phyloP scores from a whole-genome alignment of 1,284 basidiomycete species.

The Irpex lacteus region DNA sequence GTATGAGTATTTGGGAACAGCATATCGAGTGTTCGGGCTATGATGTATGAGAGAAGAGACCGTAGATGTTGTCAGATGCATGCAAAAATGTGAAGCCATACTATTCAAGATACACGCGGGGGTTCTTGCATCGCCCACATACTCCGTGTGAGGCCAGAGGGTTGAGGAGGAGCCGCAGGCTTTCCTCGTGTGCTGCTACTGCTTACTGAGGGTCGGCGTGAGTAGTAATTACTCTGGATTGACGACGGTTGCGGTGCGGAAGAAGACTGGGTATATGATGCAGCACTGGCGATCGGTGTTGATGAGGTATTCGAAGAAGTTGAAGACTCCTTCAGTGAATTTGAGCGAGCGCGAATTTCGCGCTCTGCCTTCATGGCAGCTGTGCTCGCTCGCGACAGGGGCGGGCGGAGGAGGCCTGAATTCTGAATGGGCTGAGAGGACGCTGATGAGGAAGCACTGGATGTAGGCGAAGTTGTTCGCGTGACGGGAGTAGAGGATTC shows the following conservation, averaged over 20 bases:
- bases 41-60: background rate
- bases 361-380: slow-evolving; percentile 22
- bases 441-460: slow-evolving; percentile 13
- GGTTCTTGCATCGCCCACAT: slow-evolving; percentile 14
- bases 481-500: slow-evolving; percentile 9
- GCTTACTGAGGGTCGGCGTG: slow-evolving; percentile 13
- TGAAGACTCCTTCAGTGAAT: slow-evolving; percentile 9
- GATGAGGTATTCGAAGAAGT: slow-evolving; percentile 5
- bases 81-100: background rate
- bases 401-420: slow-evolving; percentile 12
- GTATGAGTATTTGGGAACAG: background rate
- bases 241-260: background rate
- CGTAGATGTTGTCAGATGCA: background rate
- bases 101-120: slow-evolving; percentile 5
- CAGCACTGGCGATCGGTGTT: background rate
- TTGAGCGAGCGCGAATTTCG: slow-evolving; percentile 16
- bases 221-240: slow-evolving; percentile 7
- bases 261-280: background rate
- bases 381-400: slow-evolving; percentile 21
- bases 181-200: slow-evolving; percentile 11
- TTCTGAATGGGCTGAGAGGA: slow-evolving; percentile 7
- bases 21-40: background rate
- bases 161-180: slow-evolving; percentile 1
- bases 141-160: slow-evolving; percentile 9
- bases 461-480: slow-evolving; percentile 16